Conservation (phyloP, 1,284 basidiomycete genomes). For the Cerrena zonata region DNA sequence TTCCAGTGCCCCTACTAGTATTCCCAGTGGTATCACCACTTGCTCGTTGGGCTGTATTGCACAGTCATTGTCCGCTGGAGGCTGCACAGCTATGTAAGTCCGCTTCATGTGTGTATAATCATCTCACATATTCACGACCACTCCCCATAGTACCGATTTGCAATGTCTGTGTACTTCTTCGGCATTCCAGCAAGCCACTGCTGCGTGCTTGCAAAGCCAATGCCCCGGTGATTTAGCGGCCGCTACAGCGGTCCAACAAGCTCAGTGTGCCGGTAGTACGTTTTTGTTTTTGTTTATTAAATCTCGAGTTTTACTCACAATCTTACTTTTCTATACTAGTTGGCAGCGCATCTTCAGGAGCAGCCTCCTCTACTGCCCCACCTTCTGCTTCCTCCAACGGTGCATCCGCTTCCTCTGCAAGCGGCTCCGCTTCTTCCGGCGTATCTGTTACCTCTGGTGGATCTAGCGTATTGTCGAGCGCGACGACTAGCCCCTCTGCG, state of each 20-base stretch:
- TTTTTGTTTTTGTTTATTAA: constrained; percentile 14
- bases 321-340: background rate
- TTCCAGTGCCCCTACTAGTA: constrained; percentile 12
- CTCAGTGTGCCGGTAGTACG: constrained; percentile 25
- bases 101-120: background rate
- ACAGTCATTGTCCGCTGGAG: constrained; percentile 13
- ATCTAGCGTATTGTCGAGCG: background rate
- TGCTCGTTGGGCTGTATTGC: constrained; percentile 19
- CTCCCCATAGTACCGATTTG: constrained; percentile 21
- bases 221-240: constrained; percentile 21
- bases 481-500: background rate
- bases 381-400: background rate
- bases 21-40: constrained; percentile 15
- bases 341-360: constrained; percentile 8
- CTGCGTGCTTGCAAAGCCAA: constrained; percentile 16
- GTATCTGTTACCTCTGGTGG: background rate
- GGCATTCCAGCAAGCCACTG: constrained; percentile 20
- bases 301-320: background rate
- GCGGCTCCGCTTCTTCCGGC: background rate
- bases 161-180: constrained; percentile 24
- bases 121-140: background rate
- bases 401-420: background rate
- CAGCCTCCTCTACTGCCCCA: background rate
- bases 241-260: constrained; percentile 19
- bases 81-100: constrained; percentile 20